A percentile compares a stretch with the other conserved stretches of the same genome.
These are phyloP conservation scores for Aspergillus affinis DNA, from an alignment of 495 filamentous ascomycete genomes.

Conservation along the genomic window DNA sequence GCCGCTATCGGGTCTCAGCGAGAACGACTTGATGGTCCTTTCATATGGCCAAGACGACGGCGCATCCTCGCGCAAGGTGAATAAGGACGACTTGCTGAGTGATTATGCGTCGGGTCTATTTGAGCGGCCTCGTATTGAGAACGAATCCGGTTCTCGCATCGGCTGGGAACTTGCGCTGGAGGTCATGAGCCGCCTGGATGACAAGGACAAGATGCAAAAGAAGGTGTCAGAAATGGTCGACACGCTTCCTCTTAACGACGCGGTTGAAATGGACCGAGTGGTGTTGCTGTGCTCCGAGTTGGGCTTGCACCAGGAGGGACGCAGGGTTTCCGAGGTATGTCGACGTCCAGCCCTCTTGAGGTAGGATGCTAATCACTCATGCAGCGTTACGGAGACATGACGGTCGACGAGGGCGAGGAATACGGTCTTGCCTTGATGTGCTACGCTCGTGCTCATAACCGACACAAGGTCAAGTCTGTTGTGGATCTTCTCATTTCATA, in stretches of 20 bases:
- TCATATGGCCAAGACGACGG: conserved; percentile 46
- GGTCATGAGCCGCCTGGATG: conserved; percentile 71
- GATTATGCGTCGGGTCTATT: conserved; percentile 63
- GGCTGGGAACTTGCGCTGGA: conserved; percentile 88
- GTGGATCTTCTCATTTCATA: conserved; percentile 83
- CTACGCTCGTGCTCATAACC: conserved; percentile 75
- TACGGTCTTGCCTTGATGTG: conserved; percentile 84
- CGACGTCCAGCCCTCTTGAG: no score
- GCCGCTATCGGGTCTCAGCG: conserved; percentile 45
- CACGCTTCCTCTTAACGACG: conserved; percentile 61
- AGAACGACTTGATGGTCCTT: conserved; percentile 63
- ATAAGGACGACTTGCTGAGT: conserved; percentile 70
- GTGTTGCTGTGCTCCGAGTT: conserved; percentile 68
- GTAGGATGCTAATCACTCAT: conserved; percentile 6
- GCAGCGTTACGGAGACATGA: conserved; percentile 74
- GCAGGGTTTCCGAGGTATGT: conserved; percentile 73
- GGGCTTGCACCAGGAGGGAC: conserved; percentile 67
- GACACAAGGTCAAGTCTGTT: conserved; percentile 74
- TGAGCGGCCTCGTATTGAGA: conserved; percentile 41
- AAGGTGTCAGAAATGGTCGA: conserved; percentile 65
- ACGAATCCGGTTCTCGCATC: conserved; percentile 47
- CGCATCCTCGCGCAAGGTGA: conserved; percentile 22
- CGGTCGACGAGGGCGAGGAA: conserved; percentile 62
- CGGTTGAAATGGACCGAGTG: conserved; percentile 69
- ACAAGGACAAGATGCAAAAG: conserved; percentile 60